Evolutionary conservation across 2,329 filamentous ascomycete genomes (phyloP), one percentile per base, ranked within the genome.

Genomic region (Colletotrichum sp.): DNA sequence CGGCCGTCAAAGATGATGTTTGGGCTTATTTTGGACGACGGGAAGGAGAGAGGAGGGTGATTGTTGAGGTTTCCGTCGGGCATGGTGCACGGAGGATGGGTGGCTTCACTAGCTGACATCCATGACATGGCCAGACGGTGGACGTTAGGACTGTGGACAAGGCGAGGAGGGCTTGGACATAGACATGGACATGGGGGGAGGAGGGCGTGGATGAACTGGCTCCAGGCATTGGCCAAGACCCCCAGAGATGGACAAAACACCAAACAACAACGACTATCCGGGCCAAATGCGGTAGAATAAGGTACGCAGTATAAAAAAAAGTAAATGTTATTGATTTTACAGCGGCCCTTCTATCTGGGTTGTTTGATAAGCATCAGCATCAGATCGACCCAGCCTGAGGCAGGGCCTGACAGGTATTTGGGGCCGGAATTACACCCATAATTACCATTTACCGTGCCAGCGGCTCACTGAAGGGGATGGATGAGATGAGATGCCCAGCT

Each of bases 11-110:
- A 36, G 62, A 63, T 52, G 70, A 21, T 72, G 73, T 73, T 67
- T 76, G 57, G 73, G 28, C 63, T 72, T 73, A 76, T 73, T 73
- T 72, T 76, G 49, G 73, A 73, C 70, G 70, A 73, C 70, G 44
- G 32, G 34, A 34, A 49, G 39, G 39, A 49, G 39, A 44, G 39
- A 49, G 39, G 39, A 49, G 18, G 63, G 64, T 69, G 69, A 69
- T 60, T 69, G 73, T 76, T 69, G 73, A 76, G 73, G 64, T 49
- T 68, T 63, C 36, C 57, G 18, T 30, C 69, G 69, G 52, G 65
- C 62, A 44, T 64, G 39, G 60, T 26, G 64, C 69, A 72, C 32
- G 59, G 44, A 34, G 28, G 28, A 39, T 55, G 57, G 71, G 59
- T n/a, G 69, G 44, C 28, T 60, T 66, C 49, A 66, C 52, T 32